These are phyloP conservation scores for Cercospora sp. DNA, from an alignment of 2,329 filamentous ascomycete species.

Conservation along the genomic window DNA sequence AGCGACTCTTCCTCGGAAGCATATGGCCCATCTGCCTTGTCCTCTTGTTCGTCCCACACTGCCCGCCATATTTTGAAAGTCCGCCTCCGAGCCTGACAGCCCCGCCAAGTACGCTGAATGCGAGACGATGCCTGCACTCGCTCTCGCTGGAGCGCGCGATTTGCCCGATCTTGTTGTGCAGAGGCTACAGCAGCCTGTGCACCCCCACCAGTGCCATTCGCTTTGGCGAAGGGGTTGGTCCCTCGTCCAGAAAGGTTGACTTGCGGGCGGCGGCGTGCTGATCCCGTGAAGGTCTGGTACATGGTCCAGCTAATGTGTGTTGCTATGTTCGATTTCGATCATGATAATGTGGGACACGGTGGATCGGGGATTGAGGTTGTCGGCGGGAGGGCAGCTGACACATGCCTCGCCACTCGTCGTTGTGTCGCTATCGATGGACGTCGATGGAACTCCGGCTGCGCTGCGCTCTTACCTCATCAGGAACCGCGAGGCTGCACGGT, in stretches of 20 bases:
- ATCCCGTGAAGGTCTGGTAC: conserved; percentile 92
- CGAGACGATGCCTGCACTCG: conserved; percentile 70
- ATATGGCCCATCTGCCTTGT: conserved; percentile 41
- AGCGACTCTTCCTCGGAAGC: conserved; percentile 43
- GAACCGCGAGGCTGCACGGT: not conserved
- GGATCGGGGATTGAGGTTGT: not conserved
- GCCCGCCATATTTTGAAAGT: conserved; percentile 60
- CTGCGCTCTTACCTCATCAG: conserved; percentile 11
- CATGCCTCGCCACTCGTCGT: conserved; percentile 1
- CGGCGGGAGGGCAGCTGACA: not conserved
- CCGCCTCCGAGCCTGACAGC: conserved; percentile 63
- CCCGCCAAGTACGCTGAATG: conserved; percentile 82
- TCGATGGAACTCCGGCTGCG: conserved; percentile 7
- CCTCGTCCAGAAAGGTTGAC: conserved; percentile 86
- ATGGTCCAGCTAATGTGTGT: conserved; percentile 50
- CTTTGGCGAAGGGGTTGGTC: conserved; percentile 71
- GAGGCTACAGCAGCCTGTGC: conserved; percentile 77
- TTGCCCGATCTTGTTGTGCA: conserved; percentile 81
- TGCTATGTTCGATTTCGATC: not conserved
- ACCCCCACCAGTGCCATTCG: conserved; percentile 45
- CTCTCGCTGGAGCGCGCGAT: conserved; percentile 78
- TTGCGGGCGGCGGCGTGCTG: conserved; percentile 79
- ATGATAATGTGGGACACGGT: not conserved
- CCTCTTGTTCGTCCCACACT: conserved; percentile 61
- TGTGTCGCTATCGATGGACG: not conserved